phyloP scores from a whole-genome alignment of 2,329 filamentous ascomycete species.

The Penicillium sp. region DNA sequence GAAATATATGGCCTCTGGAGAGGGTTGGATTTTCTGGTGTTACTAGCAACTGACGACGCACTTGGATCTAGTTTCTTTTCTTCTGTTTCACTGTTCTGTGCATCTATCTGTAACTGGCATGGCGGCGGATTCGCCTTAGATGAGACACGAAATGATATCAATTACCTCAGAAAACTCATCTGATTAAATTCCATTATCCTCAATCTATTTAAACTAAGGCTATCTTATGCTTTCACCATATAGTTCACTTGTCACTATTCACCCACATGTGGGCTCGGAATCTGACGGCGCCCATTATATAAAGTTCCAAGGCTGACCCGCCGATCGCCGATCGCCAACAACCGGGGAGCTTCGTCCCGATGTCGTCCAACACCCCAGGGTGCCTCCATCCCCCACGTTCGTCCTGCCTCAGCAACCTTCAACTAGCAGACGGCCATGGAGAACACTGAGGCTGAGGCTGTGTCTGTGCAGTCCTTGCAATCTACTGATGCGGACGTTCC shows the following conservation, averaged over 20 bases:
- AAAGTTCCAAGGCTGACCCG: conserved; percentile 21
- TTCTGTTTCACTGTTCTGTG: conserved; percentile 9
- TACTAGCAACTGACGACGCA: conserved; percentile 5
- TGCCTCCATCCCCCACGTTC: background rate
- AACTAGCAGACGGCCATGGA: conserved; percentile 16
- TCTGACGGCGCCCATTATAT: conserved; percentile 20
- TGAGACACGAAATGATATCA: conserved; percentile 25
- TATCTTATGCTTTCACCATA: background rate
- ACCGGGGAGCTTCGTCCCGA: conserved; percentile 7
- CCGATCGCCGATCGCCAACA: conserved; percentile 21
- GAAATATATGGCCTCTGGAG: conserved; percentile 15
- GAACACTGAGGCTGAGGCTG: conserved; percentile 11
- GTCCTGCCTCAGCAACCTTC: background rate
- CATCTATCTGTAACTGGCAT: conserved; percentile 19
- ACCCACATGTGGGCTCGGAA: conserved; percentile 2
- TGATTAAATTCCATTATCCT: background rate
- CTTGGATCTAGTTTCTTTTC: background rate
- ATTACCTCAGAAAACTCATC: conserved; percentile 5
- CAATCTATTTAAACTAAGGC: too few relatives aligned
- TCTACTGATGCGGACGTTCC: conserved; percentile 9
- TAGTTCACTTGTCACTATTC: background rate
- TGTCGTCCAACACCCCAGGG: background rate
- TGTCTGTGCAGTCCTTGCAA: conserved; percentile 3
- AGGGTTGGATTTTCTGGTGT: background rate
- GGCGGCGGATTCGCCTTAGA: conserved; percentile 16